Conservation (phyloP, 1,139 yeast species). For the Debaryomyces sp. region DNA sequence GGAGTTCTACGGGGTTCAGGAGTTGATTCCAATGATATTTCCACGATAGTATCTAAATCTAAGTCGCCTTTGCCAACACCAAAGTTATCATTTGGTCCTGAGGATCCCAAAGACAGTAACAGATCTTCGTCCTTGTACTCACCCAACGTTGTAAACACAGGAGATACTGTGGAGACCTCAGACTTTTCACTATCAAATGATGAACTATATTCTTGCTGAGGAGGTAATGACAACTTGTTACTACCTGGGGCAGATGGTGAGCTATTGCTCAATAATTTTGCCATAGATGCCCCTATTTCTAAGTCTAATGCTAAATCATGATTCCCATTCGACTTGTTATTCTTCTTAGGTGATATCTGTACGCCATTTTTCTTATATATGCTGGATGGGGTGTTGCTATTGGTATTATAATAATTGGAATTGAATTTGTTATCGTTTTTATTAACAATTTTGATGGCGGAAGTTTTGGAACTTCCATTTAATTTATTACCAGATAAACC, state of each 20-base stretch:
- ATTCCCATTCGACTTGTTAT: not conserved
- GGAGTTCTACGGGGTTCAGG: slow-evolving; percentile 29
- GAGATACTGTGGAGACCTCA: slow-evolving; percentile 24
- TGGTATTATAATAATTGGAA: slow-evolving; percentile 15
- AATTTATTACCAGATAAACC: slow-evolving; percentile 19
- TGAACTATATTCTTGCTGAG: slow-evolving; percentile 23
- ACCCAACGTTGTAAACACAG: slow-evolving; percentile 39
- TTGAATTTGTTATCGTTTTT: slow-evolving; percentile 13
- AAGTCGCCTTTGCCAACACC: slow-evolving; percentile 4
- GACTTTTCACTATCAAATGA: slow-evolving; percentile 41
- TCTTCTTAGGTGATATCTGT: not conserved
- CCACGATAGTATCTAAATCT: slow-evolving; percentile 46
- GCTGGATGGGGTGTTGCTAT: slow-evolving; percentile 11
- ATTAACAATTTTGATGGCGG: slow-evolving; percentile 19
- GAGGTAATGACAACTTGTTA: slow-evolving; percentile 4
- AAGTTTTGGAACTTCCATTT: slow-evolving; percentile 15
- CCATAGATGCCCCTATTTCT: slow-evolving; percentile 51
- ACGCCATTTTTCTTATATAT: slow-evolving; percentile 5
- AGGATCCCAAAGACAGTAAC: slow-evolving; percentile 41
- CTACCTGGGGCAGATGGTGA: not conserved
- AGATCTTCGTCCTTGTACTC: slow-evolving; percentile 41
- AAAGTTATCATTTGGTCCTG: slow-evolving; percentile 6
- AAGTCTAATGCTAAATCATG: slow-evolving; percentile 31
- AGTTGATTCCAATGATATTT: slow-evolving; percentile 39
- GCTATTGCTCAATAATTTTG: slow-evolving; percentile 35